Evolutionary conservation across 345 rosid species (phyloP).

Genomic region (Laguncularia racemosa): DNA sequence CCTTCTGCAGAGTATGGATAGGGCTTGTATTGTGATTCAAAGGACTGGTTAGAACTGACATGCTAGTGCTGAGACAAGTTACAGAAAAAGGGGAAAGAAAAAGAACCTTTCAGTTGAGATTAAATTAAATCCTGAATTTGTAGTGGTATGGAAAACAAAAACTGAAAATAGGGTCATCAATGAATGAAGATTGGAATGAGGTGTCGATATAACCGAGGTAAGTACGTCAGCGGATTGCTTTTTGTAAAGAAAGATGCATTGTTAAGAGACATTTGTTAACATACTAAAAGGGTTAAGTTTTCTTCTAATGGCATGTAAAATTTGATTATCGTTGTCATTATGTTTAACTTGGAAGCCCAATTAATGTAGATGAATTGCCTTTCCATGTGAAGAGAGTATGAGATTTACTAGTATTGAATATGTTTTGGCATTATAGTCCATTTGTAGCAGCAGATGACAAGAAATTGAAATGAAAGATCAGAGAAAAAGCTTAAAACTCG

Average conservation of each 20-base stretch:
- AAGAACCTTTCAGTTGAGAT: not conserved
- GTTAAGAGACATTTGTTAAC: conserved; percentile 3
- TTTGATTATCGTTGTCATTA: conserved; percentile 4
- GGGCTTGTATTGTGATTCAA: too few species aligned
- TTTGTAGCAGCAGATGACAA: too few species aligned
- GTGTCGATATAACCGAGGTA: not conserved
- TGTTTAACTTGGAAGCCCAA: not conserved
- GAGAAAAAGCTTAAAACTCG: too few species aligned
- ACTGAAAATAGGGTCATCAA: not conserved
- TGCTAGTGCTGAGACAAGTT: too few species aligned
- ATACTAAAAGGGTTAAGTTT: conserved; percentile 1
- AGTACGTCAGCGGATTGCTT: conserved; percentile 2
- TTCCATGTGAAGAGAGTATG: conserved; percentile 2
- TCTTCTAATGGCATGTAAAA: conserved; percentile 1
- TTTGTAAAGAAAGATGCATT: not conserved
- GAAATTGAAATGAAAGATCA: too few species aligned
- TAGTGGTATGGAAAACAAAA: not conserved
- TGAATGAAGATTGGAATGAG: not conserved
- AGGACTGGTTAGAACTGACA: too few species aligned
- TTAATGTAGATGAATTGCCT: not conserved
- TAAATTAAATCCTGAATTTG: not conserved
- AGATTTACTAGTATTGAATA: not conserved
- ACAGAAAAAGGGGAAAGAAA: too few species aligned
- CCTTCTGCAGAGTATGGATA: too few species aligned
- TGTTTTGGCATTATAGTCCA: too few species aligned